A percentile compares a stretch with the other conserved stretches of the same genome.
These are phyloP conservation scores for Stemphylium lycopersici DNA, from an alignment of 2,329 filamentous ascomycete species.

Conservation along the genomic window DNA sequence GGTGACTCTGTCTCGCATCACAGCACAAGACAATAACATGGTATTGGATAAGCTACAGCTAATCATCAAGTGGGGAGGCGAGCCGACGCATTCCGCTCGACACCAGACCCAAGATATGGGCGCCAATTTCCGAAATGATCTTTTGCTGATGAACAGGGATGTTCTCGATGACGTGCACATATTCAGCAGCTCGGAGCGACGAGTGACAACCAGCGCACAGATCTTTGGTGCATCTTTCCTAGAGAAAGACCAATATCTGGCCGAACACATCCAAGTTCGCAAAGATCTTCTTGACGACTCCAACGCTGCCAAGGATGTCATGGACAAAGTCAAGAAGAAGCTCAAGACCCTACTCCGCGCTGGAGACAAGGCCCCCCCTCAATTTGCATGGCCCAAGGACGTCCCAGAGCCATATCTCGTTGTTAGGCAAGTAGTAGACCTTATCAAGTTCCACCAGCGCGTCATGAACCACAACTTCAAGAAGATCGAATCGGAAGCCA, in stretches of 20 bases:
- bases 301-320: constrained; percentile 97
- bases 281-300: constrained; percentile 97
- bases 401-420: constrained; percentile 95
- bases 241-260: constrained; percentile 80
- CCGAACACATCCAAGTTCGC: constrained; percentile 86
- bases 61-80: constrained; percentile 98
- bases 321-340: constrained; percentile 99
- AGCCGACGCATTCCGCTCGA: constrained; percentile 94
- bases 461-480: constrained; percentile 95
- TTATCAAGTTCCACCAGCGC: constrained; percentile 96
- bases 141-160: constrained; percentile 89
- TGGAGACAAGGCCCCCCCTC: constrained; percentile 89
- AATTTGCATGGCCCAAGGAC: constrained; percentile 97
- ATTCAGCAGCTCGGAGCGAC: constrained; percentile 92
- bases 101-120: constrained; percentile 96
- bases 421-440: constrained; percentile 85
- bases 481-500: constrained; percentile 72
- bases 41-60: constrained; percentile 95
- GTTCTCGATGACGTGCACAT: constrained; percentile 91
- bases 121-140: constrained; percentile 93
- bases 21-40: constrained; percentile 89
- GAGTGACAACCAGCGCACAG: constrained; percentile 93
- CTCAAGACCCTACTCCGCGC: constrained; percentile 89
- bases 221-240: constrained; percentile 93
- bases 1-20: constrained; percentile 90